Conservation (phyloP, 495 filamentous ascomycete genomes). For the Lasiosphaeris hirsuta region DNA sequence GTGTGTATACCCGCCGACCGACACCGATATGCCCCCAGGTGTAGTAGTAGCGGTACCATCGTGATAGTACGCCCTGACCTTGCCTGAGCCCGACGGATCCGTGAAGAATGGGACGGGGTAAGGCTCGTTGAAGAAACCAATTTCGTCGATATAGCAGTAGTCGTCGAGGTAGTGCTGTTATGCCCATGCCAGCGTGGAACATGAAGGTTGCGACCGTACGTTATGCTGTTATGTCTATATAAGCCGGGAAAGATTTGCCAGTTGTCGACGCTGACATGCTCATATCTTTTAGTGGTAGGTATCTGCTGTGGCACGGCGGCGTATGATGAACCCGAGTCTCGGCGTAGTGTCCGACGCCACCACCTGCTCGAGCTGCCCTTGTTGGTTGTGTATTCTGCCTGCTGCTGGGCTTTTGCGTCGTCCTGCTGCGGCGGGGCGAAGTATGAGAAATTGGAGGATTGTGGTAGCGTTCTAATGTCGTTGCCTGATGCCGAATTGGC, state of each 20-base stretch:
- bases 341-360: conserved; percentile 9
- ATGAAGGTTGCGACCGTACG: too few species aligned
- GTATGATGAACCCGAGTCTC: neutral
- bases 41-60: neutral
- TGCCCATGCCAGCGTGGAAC: conserved; percentile 6
- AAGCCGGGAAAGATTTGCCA: neutral
- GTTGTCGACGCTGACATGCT: neutral
- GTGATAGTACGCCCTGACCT: neutral
- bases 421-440: neutral
- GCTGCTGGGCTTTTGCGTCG: neutral
- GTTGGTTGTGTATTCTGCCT: conserved; percentile 1
- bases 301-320: neutral
- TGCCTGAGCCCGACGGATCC: too few species aligned
- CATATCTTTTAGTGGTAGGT: neutral
- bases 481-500: neutral
- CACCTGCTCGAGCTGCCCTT: conserved; percentile 6
- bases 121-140: neutral
- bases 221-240: too few species aligned
- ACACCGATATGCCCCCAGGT: neutral
- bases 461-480: conserved; percentile 1
- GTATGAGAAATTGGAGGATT: neutral
- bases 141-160: neutral
- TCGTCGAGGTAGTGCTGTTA: conserved; percentile 8
- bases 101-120: neutral
- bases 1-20: neutral